phyloP scores from a whole-genome alignment of 495 filamentous ascomycete genomes.

The Recurvomyces mirabilis region DNA sequence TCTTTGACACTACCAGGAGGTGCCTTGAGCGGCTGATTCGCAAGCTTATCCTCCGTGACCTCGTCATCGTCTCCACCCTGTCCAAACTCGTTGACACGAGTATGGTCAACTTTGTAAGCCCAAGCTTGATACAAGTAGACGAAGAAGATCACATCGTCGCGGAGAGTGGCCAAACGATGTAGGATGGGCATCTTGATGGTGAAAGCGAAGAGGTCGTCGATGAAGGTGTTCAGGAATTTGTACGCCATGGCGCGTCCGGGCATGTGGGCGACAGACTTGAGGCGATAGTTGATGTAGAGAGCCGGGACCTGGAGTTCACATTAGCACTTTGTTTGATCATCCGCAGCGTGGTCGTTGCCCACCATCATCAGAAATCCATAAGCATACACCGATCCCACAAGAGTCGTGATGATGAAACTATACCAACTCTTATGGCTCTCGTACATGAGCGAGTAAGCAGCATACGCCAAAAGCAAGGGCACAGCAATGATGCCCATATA shows the following conservation, averaged over 20 bases:
- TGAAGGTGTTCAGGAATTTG: conserved; percentile 84
- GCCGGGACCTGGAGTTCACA: conserved; percentile 49
- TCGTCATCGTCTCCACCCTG: conserved; percentile 86
- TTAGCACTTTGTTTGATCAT: conserved; percentile 9
- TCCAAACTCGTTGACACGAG: conserved; percentile 91
- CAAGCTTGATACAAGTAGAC: conserved; percentile 93
- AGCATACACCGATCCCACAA: conserved; percentile 92
- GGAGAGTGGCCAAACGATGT: conserved; percentile 84
- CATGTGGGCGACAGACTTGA: conserved; percentile 97
- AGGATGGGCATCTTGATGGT: conserved; percentile 98
- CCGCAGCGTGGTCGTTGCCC: background rate
- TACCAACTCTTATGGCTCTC: conserved; percentile 98
- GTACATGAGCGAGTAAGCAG: conserved; percentile 79
- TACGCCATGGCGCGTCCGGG: conserved; percentile 91
- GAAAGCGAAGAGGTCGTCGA: conserved; percentile 86
- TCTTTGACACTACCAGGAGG: conserved; percentile 28
- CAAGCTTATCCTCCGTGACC: conserved; percentile 43
- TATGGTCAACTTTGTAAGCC: conserved; percentile 87
- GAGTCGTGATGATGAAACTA: conserved; percentile 77
- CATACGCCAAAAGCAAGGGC: conserved; percentile 79
- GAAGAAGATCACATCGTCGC: conserved; percentile 97
- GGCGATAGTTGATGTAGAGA: conserved; percentile 95
- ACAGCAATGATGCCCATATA: conserved; percentile 90
- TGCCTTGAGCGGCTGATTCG: conserved; percentile 24
- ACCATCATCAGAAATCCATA: conserved; percentile 99